Percentiles rank a stretch among this genome's conserved stretches.
These are phyloP conservation scores for Ceratocystis variospora DNA, from an alignment of 2,329 filamentous ascomycete genomes.

Conservation along the genomic window DNA sequence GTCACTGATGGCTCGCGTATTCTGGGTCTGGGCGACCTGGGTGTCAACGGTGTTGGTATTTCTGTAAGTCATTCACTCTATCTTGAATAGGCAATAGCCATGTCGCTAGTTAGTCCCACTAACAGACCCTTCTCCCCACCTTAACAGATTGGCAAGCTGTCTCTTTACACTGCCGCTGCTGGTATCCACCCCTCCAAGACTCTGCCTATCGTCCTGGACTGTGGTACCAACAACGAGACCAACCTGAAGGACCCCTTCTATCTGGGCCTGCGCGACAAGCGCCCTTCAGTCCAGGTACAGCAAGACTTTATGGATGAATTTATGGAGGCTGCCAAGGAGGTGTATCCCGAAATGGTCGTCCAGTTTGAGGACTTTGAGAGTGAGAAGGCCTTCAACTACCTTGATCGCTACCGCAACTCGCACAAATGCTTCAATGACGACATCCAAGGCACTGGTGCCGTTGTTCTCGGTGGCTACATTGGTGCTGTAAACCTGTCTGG, in stretches of 20 bases:
- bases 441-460: conserved; percentile 91
- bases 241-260: conserved; percentile 64
- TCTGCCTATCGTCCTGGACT: conserved; percentile 55
- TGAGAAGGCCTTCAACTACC: conserved; percentile 74
- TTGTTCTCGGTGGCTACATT: conserved; percentile 72
- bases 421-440: conserved; percentile 99
- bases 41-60: conserved; percentile 95
- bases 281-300: conserved; percentile 63
- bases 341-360: conserved; percentile 54
- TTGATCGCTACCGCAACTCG: conserved; percentile 73
- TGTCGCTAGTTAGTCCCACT: neutral
- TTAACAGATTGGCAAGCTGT: conserved; percentile 68
- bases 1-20: conserved; percentile 92
- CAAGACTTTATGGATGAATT: conserved; percentile 93
- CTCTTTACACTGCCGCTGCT: conserved; percentile 87
- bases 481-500: conserved; percentile 70
- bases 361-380: conserved; percentile 99
- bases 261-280: conserved; percentile 74
- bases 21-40: conserved; percentile 83
- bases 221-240: conserved; percentile 51
- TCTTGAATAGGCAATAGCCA: neutral
- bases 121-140: neutral
- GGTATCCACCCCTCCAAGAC: conserved; percentile 85
- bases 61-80: conserved; percentile 45
- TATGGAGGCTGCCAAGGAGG: conserved; percentile 77